Conservation (phyloP, 2,329 filamentous ascomycete species). For the Claviceps africana region DNA sequence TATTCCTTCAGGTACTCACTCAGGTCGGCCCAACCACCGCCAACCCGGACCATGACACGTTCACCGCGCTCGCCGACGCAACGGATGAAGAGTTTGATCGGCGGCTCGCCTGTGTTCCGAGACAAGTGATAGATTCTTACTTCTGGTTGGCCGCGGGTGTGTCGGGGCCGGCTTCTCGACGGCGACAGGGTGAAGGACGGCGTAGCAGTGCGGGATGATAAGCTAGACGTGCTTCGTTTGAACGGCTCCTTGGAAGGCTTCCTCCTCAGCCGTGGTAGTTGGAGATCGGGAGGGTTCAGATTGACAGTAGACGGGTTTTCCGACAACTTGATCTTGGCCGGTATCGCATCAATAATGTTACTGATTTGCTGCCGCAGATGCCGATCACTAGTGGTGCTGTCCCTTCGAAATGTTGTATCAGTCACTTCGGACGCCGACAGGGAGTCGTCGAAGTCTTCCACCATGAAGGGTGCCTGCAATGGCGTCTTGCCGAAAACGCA, state of each 20-base stretch:
- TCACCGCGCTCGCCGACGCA: constrained; percentile 82
- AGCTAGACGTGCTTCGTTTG: constrained; percentile 35
- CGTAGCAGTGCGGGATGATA: constrained; percentile 44
- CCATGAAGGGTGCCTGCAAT: constrained; percentile 28
- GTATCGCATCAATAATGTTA: constrained; percentile 63
- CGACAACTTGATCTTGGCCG: constrained; percentile 63
- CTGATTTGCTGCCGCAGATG: constrained; percentile 69
- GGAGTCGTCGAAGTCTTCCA: constrained; percentile 33
- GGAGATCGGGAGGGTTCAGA: constrained; percentile 44
- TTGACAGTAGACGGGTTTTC: constrained; percentile 36
- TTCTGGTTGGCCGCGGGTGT: constrained; percentile 46
- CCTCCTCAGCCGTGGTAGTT: constrained; percentile 32
- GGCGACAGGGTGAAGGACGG: constrained; percentile 59
- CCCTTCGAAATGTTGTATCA: constrained; percentile 13
- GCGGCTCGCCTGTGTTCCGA: constrained; percentile 66
- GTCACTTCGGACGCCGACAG: constrained; percentile 19
- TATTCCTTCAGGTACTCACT: constrained; percentile 93
- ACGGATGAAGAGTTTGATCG: constrained; percentile 88
- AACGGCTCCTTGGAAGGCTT: constrained; percentile 29
- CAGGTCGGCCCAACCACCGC: constrained; percentile 94
- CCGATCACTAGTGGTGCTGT: constrained; percentile 39
- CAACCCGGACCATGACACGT: constrained; percentile 93
- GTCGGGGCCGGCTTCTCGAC: constrained; percentile 37
- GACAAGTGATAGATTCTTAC: constrained; percentile 90
- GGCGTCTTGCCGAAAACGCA: constrained; percentile 24